A percentile compares a stretch with the other conserved stretches of the same genome.
Conservation (phyloP, 805 yeast species). For the Priceomyces fermenticarens region DNA sequence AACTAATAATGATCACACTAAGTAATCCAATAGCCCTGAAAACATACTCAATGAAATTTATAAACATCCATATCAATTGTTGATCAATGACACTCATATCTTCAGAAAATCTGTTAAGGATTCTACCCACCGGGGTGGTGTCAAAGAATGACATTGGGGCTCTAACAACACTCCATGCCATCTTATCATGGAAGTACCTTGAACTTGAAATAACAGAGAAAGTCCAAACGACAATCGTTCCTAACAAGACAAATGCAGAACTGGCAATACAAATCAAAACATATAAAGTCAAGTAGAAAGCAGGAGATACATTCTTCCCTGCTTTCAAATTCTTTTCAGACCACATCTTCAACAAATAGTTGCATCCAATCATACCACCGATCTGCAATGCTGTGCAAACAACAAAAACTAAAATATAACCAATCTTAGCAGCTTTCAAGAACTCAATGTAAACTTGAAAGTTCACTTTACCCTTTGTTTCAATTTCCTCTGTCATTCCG, state of each 20-base stretch:
- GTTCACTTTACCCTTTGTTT: slow-evolving; percentile 60
- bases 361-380: slow-evolving; percentile 18
- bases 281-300: slow-evolving; percentile 23
- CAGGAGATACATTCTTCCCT: slow-evolving; percentile 22
- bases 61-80: slow-evolving; percentile 30
- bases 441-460: slow-evolving; percentile 52
- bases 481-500: slow-evolving; percentile 24
- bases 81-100: slow-evolving; percentile 33
- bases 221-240: slow-evolving; percentile 29
- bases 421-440: slow-evolving; percentile 54
- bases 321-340: slow-evolving; percentile 26
- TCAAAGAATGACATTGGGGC: slow-evolving; percentile 43
- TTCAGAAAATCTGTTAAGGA: slow-evolving; percentile 37
- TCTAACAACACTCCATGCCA: slow-evolving; percentile 32
- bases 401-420: slow-evolving; percentile 42
- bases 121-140: slow-evolving; percentile 39
- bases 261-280: slow-evolving; percentile 26
- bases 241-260: slow-evolving; percentile 22
- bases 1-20: slow-evolving; percentile 26
- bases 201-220: slow-evolving; percentile 28
- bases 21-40: slow-evolving; percentile 18
- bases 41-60: slow-evolving; percentile 20
- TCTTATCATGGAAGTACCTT: slow-evolving; percentile 31
- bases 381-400: slow-evolving; percentile 20
- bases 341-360: slow-evolving; percentile 33